These are phyloP conservation scores for Pleodorina starrii DNA, from an alignment of 139 green algal species.

Conservation along the genomic window DNA sequence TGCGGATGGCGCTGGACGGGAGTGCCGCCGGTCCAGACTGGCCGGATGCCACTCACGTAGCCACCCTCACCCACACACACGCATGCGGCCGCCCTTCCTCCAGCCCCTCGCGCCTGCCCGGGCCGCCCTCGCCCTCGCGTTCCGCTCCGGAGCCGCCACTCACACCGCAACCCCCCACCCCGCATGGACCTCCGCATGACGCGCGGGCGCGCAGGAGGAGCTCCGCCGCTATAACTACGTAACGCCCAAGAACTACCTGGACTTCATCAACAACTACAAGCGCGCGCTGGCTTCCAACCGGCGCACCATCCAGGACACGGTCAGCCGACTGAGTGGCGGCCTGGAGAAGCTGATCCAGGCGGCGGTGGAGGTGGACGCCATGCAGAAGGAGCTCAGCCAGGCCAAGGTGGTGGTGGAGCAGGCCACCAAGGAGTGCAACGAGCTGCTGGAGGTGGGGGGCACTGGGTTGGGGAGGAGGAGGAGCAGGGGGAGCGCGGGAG, in stretches of 20 bases:
- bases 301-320: slow-evolving; percentile 71
- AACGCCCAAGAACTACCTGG: slow-evolving; percentile 96
- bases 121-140: no score
- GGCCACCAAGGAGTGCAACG: slow-evolving; percentile 87
- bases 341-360: slow-evolving; percentile 91
- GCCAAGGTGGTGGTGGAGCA: slow-evolving; percentile 87
- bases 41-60: no score
- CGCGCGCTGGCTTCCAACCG: slow-evolving; percentile 69
- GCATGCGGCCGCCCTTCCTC: no score
- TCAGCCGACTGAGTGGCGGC: slow-evolving; percentile 77
- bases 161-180: no score
- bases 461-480: not conserved
- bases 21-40: no score
- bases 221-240: slow-evolving; percentile 91
- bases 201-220: slow-evolving; percentile 69
- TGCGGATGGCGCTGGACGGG: no score
- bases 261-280: slow-evolving; percentile 93
- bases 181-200: no score
- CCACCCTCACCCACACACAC: no score
- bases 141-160: no score
- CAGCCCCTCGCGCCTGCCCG: no score
- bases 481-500: not conserved
- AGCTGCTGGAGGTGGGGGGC: slow-evolving; percentile 78
- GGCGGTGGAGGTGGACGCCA: slow-evolving; percentile 83
- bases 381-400: slow-evolving; percentile 87